Percentiles rank a stretch among this genome's conserved stretches.
phyloP scores from a whole-genome alignment of 208 protist species.

The Trichomonas vaginalis region DNA sequence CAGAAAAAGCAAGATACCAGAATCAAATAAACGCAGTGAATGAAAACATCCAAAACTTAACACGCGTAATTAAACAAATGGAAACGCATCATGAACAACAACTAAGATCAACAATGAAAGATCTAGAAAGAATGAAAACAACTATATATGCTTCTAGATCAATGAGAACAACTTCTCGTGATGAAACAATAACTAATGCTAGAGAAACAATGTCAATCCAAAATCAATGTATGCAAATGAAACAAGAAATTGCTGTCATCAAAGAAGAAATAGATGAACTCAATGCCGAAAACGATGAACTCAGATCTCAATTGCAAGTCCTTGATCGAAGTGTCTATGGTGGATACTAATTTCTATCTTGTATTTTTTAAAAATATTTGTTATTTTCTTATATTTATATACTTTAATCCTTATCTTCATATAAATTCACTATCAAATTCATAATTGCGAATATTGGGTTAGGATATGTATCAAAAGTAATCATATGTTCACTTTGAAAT shows the following conservation, averaged over 20 bases:
- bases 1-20: background rate
- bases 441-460: too few species aligned
- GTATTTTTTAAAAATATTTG: background rate
- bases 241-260: background rate
- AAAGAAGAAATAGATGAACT: background rate
- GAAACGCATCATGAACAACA: background rate
- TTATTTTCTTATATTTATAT: background rate
- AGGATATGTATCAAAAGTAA: too few species aligned
- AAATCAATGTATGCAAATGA: background rate
- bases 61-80: background rate
- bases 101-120: background rate
- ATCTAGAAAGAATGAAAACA: background rate
- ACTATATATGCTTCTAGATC: background rate
- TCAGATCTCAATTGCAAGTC: background rate
- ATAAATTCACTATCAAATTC: too few species aligned
- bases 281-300: background rate
- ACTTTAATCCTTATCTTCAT: too few species aligned
- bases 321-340: background rate
- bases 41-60: background rate
- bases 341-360: background rate
- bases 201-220: background rate
- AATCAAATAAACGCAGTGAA: background rate
- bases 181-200: background rate
- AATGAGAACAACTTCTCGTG: background rate
- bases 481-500: too few species aligned